These are phyloP conservation scores for Beta vulgaris DNA, from an alignment of 148 eudicot species.

Conservation along the genomic window DNA sequence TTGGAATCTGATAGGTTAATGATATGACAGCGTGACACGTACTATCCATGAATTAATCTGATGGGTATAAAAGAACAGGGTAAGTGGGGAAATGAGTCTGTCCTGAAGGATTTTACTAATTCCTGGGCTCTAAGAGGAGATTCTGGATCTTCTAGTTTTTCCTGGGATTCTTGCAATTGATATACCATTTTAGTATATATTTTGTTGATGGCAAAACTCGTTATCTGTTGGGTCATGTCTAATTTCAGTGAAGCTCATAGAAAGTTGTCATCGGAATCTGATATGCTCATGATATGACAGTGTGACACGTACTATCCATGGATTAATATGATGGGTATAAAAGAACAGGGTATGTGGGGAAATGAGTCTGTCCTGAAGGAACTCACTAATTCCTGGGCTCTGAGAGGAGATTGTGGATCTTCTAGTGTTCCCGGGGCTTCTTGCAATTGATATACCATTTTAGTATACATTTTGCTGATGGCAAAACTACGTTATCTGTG, in stretches of 20 bases:
- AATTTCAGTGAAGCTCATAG: too few species aligned
- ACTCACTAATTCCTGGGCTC: too few species aligned
- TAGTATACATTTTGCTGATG: not conserved
- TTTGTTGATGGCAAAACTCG: not conserved
- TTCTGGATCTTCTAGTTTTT: not conserved
- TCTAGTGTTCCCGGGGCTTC: not conserved
- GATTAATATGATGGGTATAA: not conserved
- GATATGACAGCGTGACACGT: not conserved
- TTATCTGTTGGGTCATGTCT: too few species aligned
- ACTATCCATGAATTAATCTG: not conserved
- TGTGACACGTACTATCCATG: not conserved
- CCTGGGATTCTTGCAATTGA: not conserved
- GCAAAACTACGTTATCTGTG: too few species aligned
- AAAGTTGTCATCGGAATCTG: not conserved
- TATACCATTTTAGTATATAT: not conserved
- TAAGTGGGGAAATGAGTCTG: too few species aligned
- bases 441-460: not conserved
- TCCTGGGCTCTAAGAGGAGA: too few species aligned
- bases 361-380: too few species aligned
- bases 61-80: not conserved
- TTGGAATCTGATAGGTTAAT: not conserved
- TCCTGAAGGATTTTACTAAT: too few species aligned
- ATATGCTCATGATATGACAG: not conserved
- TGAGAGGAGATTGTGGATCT: not conserved
- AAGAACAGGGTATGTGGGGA: not conserved